Conservation (phyloP, 2,329 filamentous ascomycete genomes). For the Colletotrichum liaoningense region DNA sequence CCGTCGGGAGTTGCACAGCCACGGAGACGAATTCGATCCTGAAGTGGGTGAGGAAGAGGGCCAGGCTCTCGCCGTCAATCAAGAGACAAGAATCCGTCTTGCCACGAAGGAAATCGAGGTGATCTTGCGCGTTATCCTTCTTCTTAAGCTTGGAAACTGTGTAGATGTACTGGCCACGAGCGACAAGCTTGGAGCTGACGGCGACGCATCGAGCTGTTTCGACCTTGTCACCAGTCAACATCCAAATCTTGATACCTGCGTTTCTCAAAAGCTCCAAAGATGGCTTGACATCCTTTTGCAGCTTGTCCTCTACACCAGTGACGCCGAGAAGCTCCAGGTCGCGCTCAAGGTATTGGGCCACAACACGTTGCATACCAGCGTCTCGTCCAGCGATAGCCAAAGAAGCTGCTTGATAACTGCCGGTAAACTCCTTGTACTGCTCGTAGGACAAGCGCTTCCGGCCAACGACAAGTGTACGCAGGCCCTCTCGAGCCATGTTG, state of each 20-base stretch:
- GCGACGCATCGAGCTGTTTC: conserved; percentile 97
- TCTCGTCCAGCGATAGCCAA: conserved; percentile 85
- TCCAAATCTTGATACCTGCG: conserved; percentile 99
- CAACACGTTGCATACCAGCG: conserved; percentile 80
- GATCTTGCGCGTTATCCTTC: conserved; percentile 86
- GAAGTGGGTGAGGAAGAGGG: conserved; percentile 85
- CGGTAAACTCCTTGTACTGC: conserved; percentile 85
- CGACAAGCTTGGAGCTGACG: conserved; percentile 92
- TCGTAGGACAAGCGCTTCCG: conserved; percentile 83
- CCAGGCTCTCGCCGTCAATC: conserved; percentile 92
- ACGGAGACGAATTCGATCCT: conserved; percentile 87
- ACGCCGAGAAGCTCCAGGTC: conserved; percentile 96
- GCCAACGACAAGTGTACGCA: conserved; percentile 95
- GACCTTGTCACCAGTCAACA: conserved; percentile 98
- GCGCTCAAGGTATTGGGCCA: conserved; percentile 84
- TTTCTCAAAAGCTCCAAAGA: conserved; percentile 95
- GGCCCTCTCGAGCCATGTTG: conserved; percentile 98
- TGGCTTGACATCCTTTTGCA: conserved; percentile 95
- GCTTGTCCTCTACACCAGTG: conserved; percentile 96
- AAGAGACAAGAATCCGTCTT: conserved; percentile 90
- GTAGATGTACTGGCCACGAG: conserved; percentile 94
- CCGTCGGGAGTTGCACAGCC: conserved; percentile 88
- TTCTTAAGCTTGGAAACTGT: conserved; percentile 88
- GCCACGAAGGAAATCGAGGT: conserved; percentile 87
- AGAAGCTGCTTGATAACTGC: conserved; percentile 81